Conservation (phyloP, 768 basidiomycete genomes). For the Boletus patriciae region DNA sequence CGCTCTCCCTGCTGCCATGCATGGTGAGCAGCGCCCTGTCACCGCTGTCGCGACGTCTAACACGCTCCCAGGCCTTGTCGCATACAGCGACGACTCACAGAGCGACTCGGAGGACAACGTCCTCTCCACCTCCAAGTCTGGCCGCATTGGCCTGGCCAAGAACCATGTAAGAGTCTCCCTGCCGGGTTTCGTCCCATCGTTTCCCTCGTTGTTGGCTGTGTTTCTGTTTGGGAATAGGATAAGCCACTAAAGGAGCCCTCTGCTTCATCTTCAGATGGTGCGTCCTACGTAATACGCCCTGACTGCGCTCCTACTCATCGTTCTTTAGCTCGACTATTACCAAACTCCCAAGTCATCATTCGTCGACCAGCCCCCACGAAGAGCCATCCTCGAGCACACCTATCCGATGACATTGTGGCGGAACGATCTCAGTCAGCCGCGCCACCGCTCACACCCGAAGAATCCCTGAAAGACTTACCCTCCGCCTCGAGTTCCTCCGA, state of each 20-base stretch:
- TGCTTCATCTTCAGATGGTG: slow-evolving; percentile 32
- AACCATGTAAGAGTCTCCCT: slow-evolving; percentile 64
- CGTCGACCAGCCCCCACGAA: slow-evolving; percentile 49
- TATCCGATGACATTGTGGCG: slow-evolving; percentile 45
- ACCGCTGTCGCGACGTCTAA: slow-evolving; percentile 4
- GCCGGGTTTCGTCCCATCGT: slow-evolving; percentile 40
- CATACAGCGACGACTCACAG: slow-evolving; percentile 63
- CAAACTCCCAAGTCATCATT: slow-evolving; percentile 61
- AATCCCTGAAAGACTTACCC: slow-evolving; percentile 14
- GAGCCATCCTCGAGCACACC: slow-evolving; percentile 49
- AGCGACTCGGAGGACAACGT: slow-evolving; percentile 53
- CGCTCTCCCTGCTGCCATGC: slow-evolving; percentile 23
- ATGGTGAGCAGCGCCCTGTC: slow-evolving; percentile 25
- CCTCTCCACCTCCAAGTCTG: slow-evolving; percentile 30
- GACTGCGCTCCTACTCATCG: neutral
- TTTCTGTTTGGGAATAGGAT: slow-evolving; percentile 66
- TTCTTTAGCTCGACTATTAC: slow-evolving; percentile 39
- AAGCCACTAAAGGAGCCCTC: slow-evolving; percentile 42
- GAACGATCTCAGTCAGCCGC: slow-evolving; percentile 9
- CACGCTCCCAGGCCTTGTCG: slow-evolving; percentile 49
- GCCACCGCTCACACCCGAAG: slow-evolving; percentile 13
- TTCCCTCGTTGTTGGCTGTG: slow-evolving; percentile 67
- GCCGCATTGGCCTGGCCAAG: slow-evolving; percentile 13
- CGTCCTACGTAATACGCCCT: slow-evolving; percentile 1
- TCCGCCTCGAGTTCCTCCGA: slow-evolving; percentile 22